These are phyloP conservation scores for Malus orientalis DNA, from an alignment of 306 rosid species.

Conservation along the genomic window DNA sequence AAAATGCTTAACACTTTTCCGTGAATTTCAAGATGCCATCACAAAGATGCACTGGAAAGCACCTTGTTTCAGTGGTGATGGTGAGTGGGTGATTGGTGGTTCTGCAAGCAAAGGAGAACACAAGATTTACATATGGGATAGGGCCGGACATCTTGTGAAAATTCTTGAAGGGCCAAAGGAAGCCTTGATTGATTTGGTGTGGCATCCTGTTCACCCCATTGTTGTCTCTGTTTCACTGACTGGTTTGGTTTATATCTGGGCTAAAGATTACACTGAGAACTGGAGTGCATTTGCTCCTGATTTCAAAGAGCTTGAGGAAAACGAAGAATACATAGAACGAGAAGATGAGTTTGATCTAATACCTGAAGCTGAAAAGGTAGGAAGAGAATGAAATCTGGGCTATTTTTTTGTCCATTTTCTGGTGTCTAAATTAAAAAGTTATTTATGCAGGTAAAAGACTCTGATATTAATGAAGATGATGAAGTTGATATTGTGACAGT, in stretches of 20 bases:
- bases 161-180: slow-evolving; percentile 99
- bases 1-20: slow-evolving; percentile 67
- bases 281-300: slow-evolving; percentile 99
- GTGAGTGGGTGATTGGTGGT: slow-evolving; percentile 98
- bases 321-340: slow-evolving; percentile 83
- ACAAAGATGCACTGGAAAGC: slow-evolving; percentile 99
- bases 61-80: slow-evolving; percentile 98
- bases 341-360: slow-evolving; percentile 97
- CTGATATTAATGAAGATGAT: slow-evolving; percentile 73
- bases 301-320: slow-evolving; percentile 97
- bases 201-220: slow-evolving; percentile 96
- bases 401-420: background rate
- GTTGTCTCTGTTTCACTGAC: slow-evolving; percentile 87
- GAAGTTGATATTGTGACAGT: slow-evolving; percentile 72
- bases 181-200: slow-evolving; percentile 87
- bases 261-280: slow-evolving; percentile 95
- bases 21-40: slow-evolving; percentile 93
- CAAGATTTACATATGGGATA: slow-evolving; percentile 95
- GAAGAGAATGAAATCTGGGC: slow-evolving; percentile 1
- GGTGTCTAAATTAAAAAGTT: slow-evolving; percentile 3
- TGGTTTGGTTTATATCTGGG: slow-evolving; percentile 89
- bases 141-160: slow-evolving; percentile 94
- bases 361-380: slow-evolving; percentile 85
- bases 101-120: slow-evolving; percentile 99
- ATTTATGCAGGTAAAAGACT: slow-evolving; percentile 63